Conservation (phyloP, 2,329 filamentous ascomycete species). For the Aphanoascus verrucosus region DNA sequence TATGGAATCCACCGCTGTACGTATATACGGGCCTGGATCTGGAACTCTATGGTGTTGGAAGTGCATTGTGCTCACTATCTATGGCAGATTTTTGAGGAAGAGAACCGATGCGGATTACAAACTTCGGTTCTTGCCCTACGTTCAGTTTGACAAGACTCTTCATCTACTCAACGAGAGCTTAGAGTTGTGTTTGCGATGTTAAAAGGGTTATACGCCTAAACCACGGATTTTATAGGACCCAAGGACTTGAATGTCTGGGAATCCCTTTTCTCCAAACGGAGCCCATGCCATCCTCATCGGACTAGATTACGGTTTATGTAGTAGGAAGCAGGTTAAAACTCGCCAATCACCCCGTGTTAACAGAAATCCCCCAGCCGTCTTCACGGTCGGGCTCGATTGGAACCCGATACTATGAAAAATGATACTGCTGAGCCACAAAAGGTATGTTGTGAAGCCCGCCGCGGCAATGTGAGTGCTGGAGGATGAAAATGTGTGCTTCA, state of each 20-base stretch:
- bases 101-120: slow-evolving; percentile 15
- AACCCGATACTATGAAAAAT: no score
- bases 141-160: slow-evolving; percentile 37
- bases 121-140: slow-evolving; percentile 27
- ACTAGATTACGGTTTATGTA: no score
- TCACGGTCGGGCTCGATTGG: no score
- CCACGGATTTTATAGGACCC: slow-evolving; percentile 9
- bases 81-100: slow-evolving; percentile 7
- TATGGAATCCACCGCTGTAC: slow-evolving; percentile 26
- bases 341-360: no score
- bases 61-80: neutral
- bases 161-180: slow-evolving; percentile 40
- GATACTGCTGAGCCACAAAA: no score
- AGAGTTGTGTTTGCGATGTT: slow-evolving; percentile 33
- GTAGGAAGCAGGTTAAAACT: no score
- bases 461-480: no score
- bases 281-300: no score
- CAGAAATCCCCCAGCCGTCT: no score
- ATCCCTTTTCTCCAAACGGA: neutral
- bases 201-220: neutral
- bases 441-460: no score
- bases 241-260: neutral
- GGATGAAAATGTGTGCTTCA: no score
- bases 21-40: no score
- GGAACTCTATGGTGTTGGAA: neutral